Evolutionary conservation across 75 land plant genomes (phyloP).

Genomic region (Sequoiadendron giganteum): DNA sequence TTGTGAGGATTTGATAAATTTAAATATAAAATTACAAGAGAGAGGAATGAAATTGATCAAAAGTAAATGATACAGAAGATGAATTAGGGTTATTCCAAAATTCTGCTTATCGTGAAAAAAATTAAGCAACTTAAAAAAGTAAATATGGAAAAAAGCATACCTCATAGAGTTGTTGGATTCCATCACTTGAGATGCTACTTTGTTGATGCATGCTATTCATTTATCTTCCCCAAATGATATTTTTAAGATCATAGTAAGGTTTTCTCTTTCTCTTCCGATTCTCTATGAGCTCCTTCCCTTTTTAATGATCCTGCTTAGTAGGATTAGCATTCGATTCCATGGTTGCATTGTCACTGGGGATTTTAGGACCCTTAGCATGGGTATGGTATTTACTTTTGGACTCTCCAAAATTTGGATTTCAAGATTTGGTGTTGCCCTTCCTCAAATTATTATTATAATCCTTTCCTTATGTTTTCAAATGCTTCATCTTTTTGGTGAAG

Average conservation of each 20-base stretch:
- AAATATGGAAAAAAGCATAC: too few relatives aligned
- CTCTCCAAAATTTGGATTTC: neutral
- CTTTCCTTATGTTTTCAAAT: neutral
- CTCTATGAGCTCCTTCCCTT: slow-evolving; percentile 36
- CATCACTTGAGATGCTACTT: too few relatives aligned
- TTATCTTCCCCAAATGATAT: too few relatives aligned
- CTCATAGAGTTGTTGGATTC: too few relatives aligned
- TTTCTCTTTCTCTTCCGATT: slow-evolving; percentile 67
- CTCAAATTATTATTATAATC: neutral
- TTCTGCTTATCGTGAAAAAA: too few relatives aligned
- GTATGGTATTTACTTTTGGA: neutral
- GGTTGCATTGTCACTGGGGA: neutral
- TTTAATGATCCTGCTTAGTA: neutral
- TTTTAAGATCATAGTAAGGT: slow-evolving; percentile 51
- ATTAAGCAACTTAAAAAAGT: too few relatives aligned
- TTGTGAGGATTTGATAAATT: too few relatives aligned
- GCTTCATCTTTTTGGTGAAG: neutral
- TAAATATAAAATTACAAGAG: too few relatives aligned
- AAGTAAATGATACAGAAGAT: too few relatives aligned
- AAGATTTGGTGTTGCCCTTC: neutral
- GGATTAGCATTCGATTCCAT: neutral
- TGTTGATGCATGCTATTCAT: too few relatives aligned
- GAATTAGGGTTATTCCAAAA: too few relatives aligned
- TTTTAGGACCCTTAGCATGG: neutral
- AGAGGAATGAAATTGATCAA: too few relatives aligned